Percentiles rank a stretch among this genome's conserved stretches.
Conservation (phyloP, 2,329 filamentous ascomycete species). For the Aschersonia sp. region DNA sequence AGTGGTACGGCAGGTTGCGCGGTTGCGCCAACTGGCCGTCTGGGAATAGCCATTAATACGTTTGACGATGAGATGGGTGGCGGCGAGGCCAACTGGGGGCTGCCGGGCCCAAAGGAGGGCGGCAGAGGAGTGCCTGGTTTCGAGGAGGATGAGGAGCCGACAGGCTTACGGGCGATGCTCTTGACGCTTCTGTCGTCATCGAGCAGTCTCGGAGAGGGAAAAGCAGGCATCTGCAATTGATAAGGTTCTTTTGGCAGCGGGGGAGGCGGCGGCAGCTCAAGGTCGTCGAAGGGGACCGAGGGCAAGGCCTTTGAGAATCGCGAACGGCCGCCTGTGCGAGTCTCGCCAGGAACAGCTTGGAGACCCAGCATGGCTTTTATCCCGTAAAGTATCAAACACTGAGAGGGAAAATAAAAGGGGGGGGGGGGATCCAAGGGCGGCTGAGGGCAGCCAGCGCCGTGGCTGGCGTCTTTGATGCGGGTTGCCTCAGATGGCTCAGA, state of each 20-base stretch:
- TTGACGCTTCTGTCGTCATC: conserved; percentile 5
- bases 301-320: conserved; percentile 46
- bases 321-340: conserved; percentile 25
- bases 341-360: background rate
- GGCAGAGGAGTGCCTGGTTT: background rate
- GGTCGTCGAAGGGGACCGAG: conserved; percentile 23
- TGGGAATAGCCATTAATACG: conserved; percentile 17
- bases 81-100: conserved; percentile 5
- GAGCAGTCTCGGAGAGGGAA: conserved; percentile 7
- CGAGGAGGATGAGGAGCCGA: conserved; percentile 4
- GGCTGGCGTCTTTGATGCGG: background rate
- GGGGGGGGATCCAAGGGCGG: background rate
- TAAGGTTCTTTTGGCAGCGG: conserved; percentile 10
- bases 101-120: background rate
- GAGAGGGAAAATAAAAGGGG: background rate
- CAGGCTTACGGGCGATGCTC: conserved; percentile 8
- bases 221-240: conserved; percentile 8
- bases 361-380: conserved; percentile 2
- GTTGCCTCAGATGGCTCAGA: background rate
- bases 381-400: background rate
- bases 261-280: conserved; percentile 7
- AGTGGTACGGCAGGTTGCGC: conserved; percentile 1
- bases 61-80: conserved; percentile 5
- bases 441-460: background rate
- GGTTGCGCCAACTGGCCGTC: conserved; percentile 17